Evolutionary conservation across 2,329 filamentous ascomycete species (phyloP).

Genomic region (Didymosphaeria variabile): DNA sequence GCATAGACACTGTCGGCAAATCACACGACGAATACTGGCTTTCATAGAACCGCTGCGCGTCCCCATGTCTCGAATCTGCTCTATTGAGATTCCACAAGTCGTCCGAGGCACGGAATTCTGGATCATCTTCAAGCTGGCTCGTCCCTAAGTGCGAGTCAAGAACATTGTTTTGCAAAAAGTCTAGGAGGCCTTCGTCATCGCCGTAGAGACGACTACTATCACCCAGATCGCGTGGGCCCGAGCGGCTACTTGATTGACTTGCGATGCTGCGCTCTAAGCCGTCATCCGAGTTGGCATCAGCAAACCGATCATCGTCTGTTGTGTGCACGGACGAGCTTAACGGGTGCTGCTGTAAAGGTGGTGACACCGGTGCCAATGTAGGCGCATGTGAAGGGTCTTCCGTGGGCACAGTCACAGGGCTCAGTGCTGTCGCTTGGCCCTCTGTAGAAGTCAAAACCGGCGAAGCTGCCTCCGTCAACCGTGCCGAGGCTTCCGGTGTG

Average conservation of each 20-base stretch:
- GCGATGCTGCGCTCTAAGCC: conserved; percentile 29
- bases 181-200: conserved; percentile 42
- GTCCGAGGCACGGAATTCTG: not conserved
- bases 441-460: not conserved
- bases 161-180: conserved; percentile 45
- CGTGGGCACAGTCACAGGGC: not conserved
- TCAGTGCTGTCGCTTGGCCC: not conserved
- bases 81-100: conserved; percentile 21
- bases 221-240: conserved; percentile 27
- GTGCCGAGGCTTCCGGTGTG: conserved; percentile 10
- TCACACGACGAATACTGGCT: conserved; percentile 30
- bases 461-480: not conserved
- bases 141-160: conserved; percentile 37
- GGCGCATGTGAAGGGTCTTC: conserved; percentile 10
- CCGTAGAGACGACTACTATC: conserved; percentile 45
- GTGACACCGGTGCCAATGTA: conserved; percentile 7
- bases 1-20: conserved; percentile 33
- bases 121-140: not conserved
- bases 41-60: conserved; percentile 20
- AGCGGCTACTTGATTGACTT: conserved; percentile 19
- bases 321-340: conserved; percentile 38
- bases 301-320: conserved; percentile 53
- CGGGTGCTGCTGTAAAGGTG: conserved; percentile 14
- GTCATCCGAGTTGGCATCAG: conserved; percentile 52
- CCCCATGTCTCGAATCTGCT: conserved; percentile 24